Percentiles rank a stretch among this genome's conserved stretches.
Evolutionary conservation across 768 basidiomycete genomes (phyloP).

Genomic region (Russula virescens): DNA sequence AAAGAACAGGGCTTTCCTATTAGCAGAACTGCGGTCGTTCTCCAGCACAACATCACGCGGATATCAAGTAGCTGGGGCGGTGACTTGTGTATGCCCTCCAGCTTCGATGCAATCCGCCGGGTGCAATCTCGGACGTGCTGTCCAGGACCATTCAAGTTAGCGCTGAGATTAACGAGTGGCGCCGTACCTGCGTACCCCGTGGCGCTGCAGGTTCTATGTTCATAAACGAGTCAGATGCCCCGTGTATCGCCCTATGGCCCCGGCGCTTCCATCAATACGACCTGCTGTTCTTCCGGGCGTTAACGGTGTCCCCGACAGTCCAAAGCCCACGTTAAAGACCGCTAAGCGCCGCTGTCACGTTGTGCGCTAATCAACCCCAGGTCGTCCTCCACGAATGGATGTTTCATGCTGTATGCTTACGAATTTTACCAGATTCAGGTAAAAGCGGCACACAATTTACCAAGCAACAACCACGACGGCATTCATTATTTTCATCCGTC

Average conservation of each 20-base stretch:
- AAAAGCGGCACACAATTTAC: not conserved
- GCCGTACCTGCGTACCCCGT: not conserved
- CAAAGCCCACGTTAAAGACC: not conserved
- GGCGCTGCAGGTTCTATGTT: not conserved
- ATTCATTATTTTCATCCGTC: not conserved
- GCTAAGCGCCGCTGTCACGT: not conserved
- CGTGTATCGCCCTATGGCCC: not conserved
- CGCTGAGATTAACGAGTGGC: not conserved
- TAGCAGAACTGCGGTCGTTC: not conserved
- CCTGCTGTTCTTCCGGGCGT: not conserved
- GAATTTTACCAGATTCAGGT: not conserved
- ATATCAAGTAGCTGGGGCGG: not conserved
- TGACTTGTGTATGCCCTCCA: not conserved
- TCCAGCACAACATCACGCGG: not conserved
- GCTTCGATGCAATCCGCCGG: not conserved
- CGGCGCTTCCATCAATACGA: not conserved
- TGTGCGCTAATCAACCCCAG: not conserved
- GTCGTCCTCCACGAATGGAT: not conserved
- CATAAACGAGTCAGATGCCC: not conserved
- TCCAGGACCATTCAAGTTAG: not conserved
- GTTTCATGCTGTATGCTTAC: slow-evolving; percentile 4
- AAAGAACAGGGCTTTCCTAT: not conserved
- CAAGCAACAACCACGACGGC: not conserved
- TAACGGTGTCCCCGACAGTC: not conserved
- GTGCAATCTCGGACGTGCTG: not conserved